Conservation (phyloP, 352 stramenopile species). For the Pythium utonaiense region DNA sequence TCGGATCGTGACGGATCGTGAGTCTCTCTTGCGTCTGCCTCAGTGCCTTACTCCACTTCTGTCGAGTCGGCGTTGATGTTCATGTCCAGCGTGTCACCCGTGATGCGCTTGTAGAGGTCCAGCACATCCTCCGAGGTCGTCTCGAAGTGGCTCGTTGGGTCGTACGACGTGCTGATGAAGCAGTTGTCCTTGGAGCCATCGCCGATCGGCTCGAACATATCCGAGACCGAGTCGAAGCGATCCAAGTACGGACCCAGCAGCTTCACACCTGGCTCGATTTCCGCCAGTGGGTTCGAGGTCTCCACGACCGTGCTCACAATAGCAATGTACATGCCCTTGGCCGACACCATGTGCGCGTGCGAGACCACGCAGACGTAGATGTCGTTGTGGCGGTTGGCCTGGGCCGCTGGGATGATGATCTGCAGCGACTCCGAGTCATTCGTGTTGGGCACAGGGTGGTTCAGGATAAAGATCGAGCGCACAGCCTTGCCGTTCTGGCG, state of each 20-base stretch:
- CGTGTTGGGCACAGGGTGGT: slow-evolving; percentile 97
- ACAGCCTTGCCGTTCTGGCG: slow-evolving; percentile 93
- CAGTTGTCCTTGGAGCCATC: slow-evolving; percentile 94
- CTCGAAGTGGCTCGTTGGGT: slow-evolving; percentile 96
- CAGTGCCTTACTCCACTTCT: slow-evolving; percentile 78
- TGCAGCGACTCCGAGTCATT: slow-evolving; percentile 96
- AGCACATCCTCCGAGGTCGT: slow-evolving; percentile 96
- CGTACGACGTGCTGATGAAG: slow-evolving; percentile 96
- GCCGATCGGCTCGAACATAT: slow-evolving; percentile 92
- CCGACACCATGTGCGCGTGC: slow-evolving; percentile 92
- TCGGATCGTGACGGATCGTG: neutral
- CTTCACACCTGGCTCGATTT: slow-evolving; percentile 94
- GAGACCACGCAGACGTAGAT: slow-evolving; percentile 98
- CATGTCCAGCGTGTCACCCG: slow-evolving; percentile 97
- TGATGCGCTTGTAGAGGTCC: slow-evolving; percentile 97
- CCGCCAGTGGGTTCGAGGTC: slow-evolving; percentile 92
- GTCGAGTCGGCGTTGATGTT: slow-evolving; percentile 96
- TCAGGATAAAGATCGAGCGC: slow-evolving; percentile 98
- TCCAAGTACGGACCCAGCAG: slow-evolving; percentile 96
- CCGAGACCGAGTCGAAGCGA: slow-evolving; percentile 95
- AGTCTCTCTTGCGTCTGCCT: neutral
- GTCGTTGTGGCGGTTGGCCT: slow-evolving; percentile 95
- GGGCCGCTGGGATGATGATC: slow-evolving; percentile 98
- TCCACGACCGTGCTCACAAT: slow-evolving; percentile 98
- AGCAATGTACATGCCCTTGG: slow-evolving; percentile 97